phyloP scores from a whole-genome alignment of 805 yeast species.

The Candida methanosorbosa region DNA sequence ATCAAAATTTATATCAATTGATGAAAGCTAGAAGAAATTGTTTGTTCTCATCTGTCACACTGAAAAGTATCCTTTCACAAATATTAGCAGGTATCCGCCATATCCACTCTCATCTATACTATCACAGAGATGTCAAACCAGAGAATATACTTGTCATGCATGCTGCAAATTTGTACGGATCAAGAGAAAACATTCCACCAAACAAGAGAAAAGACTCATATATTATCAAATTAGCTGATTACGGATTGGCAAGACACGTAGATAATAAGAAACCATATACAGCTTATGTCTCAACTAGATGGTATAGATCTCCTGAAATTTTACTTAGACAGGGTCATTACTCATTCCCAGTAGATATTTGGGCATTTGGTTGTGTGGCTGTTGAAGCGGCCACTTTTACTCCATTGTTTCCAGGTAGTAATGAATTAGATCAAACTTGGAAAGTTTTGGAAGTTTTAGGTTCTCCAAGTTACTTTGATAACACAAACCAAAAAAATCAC shows the following conservation, averaged over 20 bases:
- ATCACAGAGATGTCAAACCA: conserved; percentile 91
- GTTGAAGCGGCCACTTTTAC: conserved; percentile 61
- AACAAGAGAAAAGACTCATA: conserved; percentile 35
- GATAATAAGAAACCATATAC: conserved; percentile 51
- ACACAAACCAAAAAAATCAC: conserved; percentile 3
- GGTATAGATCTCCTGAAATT: conserved; percentile 84
- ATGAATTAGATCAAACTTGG: conserved; percentile 73
- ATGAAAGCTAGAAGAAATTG: conserved; percentile 52
- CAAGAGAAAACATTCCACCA: conserved; percentile 29
- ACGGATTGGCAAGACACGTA: conserved; percentile 64
- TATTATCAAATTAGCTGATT: conserved; percentile 70
- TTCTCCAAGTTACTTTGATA: conserved; percentile 40
- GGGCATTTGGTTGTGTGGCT: conserved; percentile 83
- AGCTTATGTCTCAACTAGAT: conserved; percentile 72
- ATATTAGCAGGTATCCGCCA: conserved; percentile 71
- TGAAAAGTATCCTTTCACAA: conserved; percentile 64
- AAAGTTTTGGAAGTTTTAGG: conserved; percentile 64
- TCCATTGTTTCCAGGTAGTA: conserved; percentile 80
- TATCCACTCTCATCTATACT: conserved; percentile 60
- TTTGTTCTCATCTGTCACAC: conserved; percentile 46
- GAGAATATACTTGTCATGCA: conserved; percentile 77
- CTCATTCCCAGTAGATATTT: conserved; percentile 66
- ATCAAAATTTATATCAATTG: conserved; percentile 70
- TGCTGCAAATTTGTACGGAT: conserved; percentile 43
- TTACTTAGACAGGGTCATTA: conserved; percentile 54